Evolutionary conservation across 805 yeast genomes (phyloP), one percentile per base, ranked within the genome.

Genomic region (Teunomyces tritomae): DNA sequence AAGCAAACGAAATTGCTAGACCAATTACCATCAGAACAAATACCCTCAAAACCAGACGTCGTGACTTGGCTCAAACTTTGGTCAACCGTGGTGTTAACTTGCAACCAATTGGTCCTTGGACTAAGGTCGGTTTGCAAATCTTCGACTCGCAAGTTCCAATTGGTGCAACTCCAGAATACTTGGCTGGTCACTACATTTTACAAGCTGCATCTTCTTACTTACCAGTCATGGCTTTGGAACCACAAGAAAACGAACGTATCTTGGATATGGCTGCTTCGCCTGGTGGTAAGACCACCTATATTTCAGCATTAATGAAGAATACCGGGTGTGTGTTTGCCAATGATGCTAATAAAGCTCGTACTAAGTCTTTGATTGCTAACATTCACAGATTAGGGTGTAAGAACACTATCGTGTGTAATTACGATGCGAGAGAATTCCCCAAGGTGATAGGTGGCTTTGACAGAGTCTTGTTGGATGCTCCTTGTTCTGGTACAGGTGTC

Each of bases 181-280:
- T 94, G 62, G 96, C 98, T 10, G 99, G 99, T 62, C 96, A 94
- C 63, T 94, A 94, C 71, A 94, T 94, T 53, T 74, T 94, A 59
- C 99, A 94, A 71, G 99, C 99, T 37, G 99, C 99, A 17, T 91
- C 97, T 5, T 91, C 98, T 8, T 94, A 92, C 70, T 73, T 94
- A 63, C 99, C 99, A 7, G 97, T 91, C 16, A 89, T 94, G 92
- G 99, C 99, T 0, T 74, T 94, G 58, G 92, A 84, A 53, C 99
- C 99, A n/a, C 95, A 90, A 66, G 97, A 90, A 69, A 84, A 87
- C 64, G 99, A 94, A 74, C 85, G 99, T 62, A 78, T 94, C 35
- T 76, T 94, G 53, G 99, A 94, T 73, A 94, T 94, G 99, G 98
- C 99, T 42, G 96, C 99, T 51, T 97, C 99, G 27, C 99, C 99